phyloP scores from a whole-genome alignment of 1,284 basidiomycete species.

The Cryptococcus amylolentus region DNA sequence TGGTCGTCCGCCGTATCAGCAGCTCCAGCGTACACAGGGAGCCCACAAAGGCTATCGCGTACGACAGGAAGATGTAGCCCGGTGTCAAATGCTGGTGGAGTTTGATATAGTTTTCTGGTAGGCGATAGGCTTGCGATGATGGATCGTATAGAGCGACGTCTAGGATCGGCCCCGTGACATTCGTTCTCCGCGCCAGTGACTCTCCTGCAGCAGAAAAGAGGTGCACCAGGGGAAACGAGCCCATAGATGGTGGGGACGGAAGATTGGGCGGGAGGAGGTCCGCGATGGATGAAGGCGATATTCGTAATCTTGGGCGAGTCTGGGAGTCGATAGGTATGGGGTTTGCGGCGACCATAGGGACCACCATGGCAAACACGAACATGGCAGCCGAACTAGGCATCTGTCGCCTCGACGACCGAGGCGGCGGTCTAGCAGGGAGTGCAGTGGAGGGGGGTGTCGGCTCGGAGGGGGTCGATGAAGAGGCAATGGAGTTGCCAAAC shows the following conservation, averaged over 20 bases:
- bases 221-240: background rate
- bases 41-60: constrained; percentile 49
- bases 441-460: background rate
- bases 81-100: constrained; percentile 41
- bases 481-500: too few relatives aligned
- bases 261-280: constrained; percentile 1
- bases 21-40: constrained; percentile 51
- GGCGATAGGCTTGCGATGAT: constrained; percentile 3
- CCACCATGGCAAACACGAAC: constrained; percentile 26
- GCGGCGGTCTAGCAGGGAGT: background rate
- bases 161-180: constrained; percentile 5
- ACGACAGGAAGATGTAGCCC: constrained; percentile 50
- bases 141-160: constrained; percentile 7
- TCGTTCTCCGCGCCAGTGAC: background rate
- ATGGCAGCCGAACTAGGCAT: constrained; percentile 3
- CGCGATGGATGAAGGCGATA: background rate
- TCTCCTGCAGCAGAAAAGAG: background rate
- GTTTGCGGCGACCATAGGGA: constrained; percentile 28
- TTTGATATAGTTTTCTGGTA: constrained; percentile 29
- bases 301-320: background rate
- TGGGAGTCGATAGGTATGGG: constrained; percentile 11
- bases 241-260: background rate
- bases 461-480: background rate
- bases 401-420: constrained; percentile 5
- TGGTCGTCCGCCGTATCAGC: constrained; percentile 48